These are phyloP conservation scores for Metarhizium brunneum DNA, from an alignment of 2,329 filamentous ascomycete species.

Conservation along the genomic window DNA sequence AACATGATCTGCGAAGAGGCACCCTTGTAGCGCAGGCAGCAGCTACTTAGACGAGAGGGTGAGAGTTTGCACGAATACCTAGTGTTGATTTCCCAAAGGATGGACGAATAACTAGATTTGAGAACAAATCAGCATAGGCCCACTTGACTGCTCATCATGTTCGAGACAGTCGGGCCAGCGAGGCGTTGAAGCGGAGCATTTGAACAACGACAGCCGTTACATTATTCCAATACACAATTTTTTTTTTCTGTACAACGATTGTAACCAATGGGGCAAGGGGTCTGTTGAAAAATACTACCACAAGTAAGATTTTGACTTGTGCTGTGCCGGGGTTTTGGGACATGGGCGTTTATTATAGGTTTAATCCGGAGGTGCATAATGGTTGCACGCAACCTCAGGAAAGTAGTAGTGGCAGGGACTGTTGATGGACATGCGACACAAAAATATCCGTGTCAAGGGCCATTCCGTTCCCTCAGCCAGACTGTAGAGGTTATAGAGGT, in stretches of 20 bases:
- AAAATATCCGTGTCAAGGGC: too few relatives aligned
- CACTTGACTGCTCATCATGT: not conserved
- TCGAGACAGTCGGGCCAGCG: not conserved
- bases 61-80: not conserved
- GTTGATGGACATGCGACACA: too few relatives aligned
- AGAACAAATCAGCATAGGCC: constrained; percentile 1
- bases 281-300: not conserved
- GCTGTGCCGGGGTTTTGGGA: not conserved
- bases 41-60: not conserved
- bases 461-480: too few relatives aligned
- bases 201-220: not conserved
- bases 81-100: not conserved
- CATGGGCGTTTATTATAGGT: not conserved
- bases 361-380: not conserved
- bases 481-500: too few relatives aligned
- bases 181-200: constrained; percentile 9
- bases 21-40: not conserved
- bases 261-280: not conserved
- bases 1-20: not conserved
- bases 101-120: not conserved
- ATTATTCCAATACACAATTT: not conserved
- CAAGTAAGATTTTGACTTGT: not conserved
- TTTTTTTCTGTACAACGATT: not conserved
- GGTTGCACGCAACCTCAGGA: not conserved
- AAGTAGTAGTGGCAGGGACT: too few relatives aligned